Conservation (phyloP, 805 yeast species). For the Lipomyces yamanashiensis region DNA sequence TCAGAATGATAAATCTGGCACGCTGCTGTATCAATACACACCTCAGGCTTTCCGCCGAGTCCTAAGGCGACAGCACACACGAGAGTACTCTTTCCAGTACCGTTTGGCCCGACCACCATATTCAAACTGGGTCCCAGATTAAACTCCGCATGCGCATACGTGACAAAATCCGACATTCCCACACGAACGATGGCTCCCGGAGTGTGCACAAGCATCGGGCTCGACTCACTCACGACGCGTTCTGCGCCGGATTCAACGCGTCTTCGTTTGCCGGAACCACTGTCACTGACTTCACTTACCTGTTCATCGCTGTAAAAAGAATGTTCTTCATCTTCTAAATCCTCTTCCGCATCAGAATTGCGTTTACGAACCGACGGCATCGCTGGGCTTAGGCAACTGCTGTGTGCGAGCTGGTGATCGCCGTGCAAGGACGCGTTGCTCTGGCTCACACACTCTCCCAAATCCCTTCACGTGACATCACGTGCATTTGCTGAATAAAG, state of each 20-base stretch:
- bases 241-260: conserved; percentile 2
- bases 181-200: conserved; percentile 60
- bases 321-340: background rate
- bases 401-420: background rate
- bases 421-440: background rate
- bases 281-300: background rate
- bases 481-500: background rate
- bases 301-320: background rate
- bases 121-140: conserved; percentile 79
- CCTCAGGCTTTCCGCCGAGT: conserved; percentile 73
- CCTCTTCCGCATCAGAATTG: background rate
- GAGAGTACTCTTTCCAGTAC: conserved; percentile 92
- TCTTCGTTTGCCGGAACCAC: background rate
- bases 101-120: conserved; percentile 95
- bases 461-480: background rate
- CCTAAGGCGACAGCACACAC: conserved; percentile 94
- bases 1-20: conserved; percentile 12
- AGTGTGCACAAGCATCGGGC: conserved; percentile 36
- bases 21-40: background rate
- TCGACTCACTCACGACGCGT: background rate
- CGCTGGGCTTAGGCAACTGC: background rate
- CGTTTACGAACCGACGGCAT: conserved; percentile 5
- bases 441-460: background rate
- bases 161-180: conserved; percentile 64
- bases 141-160: conserved; percentile 67